Evolutionary conservation across 805 yeast genomes (phyloP).

Genomic region (Clavispora carvajalis): DNA sequence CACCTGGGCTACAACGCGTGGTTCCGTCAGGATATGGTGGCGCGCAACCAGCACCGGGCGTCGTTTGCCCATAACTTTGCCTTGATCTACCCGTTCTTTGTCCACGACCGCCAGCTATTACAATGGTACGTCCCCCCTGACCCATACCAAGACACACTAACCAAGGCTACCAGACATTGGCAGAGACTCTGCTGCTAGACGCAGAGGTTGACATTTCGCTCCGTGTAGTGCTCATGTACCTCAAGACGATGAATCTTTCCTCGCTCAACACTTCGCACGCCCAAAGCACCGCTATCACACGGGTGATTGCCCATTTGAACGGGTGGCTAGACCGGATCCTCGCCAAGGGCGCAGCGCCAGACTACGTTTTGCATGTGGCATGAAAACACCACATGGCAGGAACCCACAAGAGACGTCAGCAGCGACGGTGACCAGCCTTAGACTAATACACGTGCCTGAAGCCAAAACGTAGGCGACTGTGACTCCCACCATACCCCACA

Average conservation of each 20-base stretch:
- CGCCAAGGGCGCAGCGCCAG: slow-evolving; percentile 3
- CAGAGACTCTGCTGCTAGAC: neutral
- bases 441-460: too few species aligned
- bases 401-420: too few species aligned
- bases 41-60: neutral
- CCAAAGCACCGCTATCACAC: neutral
- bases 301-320: slow-evolving; percentile 3
- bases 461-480: too few species aligned
- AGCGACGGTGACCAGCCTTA: too few species aligned
- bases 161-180: neutral
- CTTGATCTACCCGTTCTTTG: neutral
- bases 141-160: neutral
- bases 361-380: neutral
- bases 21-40: neutral
- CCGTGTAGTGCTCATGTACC: neutral
- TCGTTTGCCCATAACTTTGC: neutral
- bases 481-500: too few species aligned
- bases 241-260: neutral
- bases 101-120: neutral
- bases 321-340: slow-evolving; percentile 4
- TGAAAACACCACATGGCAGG: neutral
- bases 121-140: neutral
- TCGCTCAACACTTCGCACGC: neutral
- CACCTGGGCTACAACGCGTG: neutral
- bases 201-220: neutral